phyloP scores from a whole-genome alignment of 225 moss, liverwort and hornwort genomes.

The Pleurozium schreberi region DNA sequence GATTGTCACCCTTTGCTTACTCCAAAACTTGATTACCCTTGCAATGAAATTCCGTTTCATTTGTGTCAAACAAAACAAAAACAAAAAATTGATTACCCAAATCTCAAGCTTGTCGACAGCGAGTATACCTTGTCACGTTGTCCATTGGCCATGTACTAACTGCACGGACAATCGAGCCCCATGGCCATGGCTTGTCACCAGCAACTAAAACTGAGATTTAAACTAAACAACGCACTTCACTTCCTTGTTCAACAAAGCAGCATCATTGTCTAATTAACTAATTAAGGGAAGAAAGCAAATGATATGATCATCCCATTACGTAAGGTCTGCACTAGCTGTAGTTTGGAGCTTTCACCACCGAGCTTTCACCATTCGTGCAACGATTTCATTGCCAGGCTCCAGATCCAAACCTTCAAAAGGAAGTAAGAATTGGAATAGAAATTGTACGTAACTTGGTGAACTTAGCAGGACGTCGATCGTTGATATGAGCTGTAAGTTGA shows the following conservation, averaged over 20 bases:
- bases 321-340: no score
- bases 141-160: neutral
- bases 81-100: neutral
- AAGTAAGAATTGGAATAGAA: neutral
- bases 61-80: no score
- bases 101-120: neutral
- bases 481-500: neutral
- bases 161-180: neutral
- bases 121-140: neutral
- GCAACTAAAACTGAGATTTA: neutral
- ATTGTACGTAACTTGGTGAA: neutral
- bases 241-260: neutral
- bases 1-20: neutral
- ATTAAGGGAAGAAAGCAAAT: neutral
- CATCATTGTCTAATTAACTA: no score
- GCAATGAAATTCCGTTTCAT: no score
- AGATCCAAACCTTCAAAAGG: neutral
- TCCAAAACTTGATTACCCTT: neutral
- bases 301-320: no score
- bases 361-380: neutral
- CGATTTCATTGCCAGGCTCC: neutral
- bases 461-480: neutral
- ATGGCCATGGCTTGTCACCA: neutral
- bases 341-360: neutral
- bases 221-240: neutral